A percentile compares a stretch with the other conserved stretches of the same genome.
Evolutionary conservation across 257 asterid species (phyloP).

Genomic region (Primulina eburnea): DNA sequence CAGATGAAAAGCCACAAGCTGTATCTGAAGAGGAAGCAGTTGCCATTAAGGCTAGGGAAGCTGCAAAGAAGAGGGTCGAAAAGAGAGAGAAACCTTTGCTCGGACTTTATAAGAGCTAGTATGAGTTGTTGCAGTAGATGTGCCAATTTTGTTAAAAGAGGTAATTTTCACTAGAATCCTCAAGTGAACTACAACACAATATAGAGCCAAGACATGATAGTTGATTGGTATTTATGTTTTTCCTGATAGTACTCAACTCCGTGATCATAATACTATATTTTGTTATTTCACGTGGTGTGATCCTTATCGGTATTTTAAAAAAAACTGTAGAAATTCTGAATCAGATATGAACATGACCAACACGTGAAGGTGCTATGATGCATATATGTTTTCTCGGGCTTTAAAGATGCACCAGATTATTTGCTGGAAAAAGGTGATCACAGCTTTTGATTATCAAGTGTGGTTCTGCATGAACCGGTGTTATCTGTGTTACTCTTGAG

Average conservation of each 20-base stretch:
- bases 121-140: constrained; percentile 18
- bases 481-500: neutral
- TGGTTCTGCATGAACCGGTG: neutral
- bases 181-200: constrained; percentile 1
- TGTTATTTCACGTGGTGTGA: neutral
- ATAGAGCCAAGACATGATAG: neutral
- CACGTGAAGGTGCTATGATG: neutral
- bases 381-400: neutral
- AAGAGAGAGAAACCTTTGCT: constrained; percentile 79
- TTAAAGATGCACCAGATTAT: neutral
- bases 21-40: constrained; percentile 79
- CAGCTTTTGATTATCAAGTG: neutral
- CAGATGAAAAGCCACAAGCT: constrained; percentile 66
- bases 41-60: constrained; percentile 89
- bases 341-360: neutral
- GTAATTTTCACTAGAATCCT: constrained; percentile 25
- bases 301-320: neutral
- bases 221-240: neutral
- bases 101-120: constrained; percentile 43
- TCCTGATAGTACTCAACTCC: neutral
- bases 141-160: constrained; percentile 28
- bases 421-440: neutral
- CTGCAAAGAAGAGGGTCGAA: constrained; percentile 87
- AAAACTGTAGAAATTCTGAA: neutral
- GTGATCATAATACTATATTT: neutral